Evolutionary conservation across 1,284 basidiomycete species (phyloP).

Genomic region (Mycosarcoma maydis): DNA sequence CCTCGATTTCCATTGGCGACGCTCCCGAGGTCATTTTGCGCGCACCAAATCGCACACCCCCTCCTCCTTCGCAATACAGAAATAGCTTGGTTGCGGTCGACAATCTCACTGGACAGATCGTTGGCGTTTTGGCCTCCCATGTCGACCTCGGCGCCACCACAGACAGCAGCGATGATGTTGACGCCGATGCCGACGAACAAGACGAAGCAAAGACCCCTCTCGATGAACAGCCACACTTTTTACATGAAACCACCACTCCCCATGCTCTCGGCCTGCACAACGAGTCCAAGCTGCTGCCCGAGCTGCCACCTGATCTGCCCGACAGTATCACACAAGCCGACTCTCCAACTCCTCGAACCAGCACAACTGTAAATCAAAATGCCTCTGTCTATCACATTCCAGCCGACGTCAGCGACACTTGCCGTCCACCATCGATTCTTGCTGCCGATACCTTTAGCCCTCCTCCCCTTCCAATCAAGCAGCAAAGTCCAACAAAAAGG

Average conservation of each 20-base stretch:
- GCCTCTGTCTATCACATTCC: too few relatives aligned
- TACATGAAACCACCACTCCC: background rate
- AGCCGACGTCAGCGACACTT: too few relatives aligned
- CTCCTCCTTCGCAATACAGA: slow-evolving; percentile 24
- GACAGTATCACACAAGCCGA: background rate
- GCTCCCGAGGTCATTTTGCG: slow-evolving; percentile 10
- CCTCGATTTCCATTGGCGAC: slow-evolving; percentile 12
- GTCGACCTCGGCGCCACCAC: slow-evolving; percentile 23
- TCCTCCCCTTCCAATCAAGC: slow-evolving; percentile 51
- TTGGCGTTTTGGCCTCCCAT: slow-evolving; percentile 48
- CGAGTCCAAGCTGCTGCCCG: background rate
- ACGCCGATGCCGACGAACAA: slow-evolving; percentile 5
- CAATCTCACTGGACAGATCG: slow-evolving; percentile 51
- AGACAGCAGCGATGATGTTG: slow-evolving; percentile 6
- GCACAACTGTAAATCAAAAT: too few relatives aligned
- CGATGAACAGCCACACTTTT: slow-evolving; percentile 7
- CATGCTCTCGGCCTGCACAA: background rate
- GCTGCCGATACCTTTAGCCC: slow-evolving; percentile 54
- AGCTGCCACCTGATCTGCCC: background rate
- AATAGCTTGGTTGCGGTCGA: slow-evolving; percentile 57
- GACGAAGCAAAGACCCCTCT: slow-evolving; percentile 24
- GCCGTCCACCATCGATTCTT: slow-evolving; percentile 22
- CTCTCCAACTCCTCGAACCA: slow-evolving; percentile 9
- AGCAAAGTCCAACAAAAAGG: background rate
- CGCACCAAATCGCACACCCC: background rate